Percentiles rank a stretch among this genome's conserved stretches.
phyloP scores from a whole-genome alignment of 129 eudicot species.

The Chrysanthemum seticuspe region DNA sequence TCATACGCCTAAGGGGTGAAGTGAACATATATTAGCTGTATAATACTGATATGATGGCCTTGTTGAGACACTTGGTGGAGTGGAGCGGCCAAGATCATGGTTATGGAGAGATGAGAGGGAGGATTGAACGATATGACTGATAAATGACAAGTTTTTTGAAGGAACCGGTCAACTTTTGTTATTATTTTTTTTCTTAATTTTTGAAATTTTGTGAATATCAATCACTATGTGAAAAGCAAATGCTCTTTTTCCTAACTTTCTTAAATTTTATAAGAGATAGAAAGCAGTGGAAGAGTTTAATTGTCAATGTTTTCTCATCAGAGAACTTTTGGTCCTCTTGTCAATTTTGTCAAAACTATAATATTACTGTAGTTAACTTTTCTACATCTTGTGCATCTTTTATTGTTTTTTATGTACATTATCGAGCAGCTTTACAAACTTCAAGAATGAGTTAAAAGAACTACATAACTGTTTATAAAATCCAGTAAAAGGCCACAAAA shows the following conservation, averaged over 20 bases:
- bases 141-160: background rate
- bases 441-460: background rate
- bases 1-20: background rate
- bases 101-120: conserved; percentile 13
- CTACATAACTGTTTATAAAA: too few relatives aligned
- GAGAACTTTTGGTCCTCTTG: conserved; percentile 12
- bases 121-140: conserved; percentile 5
- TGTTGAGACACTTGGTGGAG: conserved; percentile 15
- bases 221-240: conserved; percentile 20
- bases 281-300: conserved; percentile 9
- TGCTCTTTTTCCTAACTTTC: conserved; percentile 1
- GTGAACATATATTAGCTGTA: background rate
- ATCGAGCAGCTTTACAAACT: background rate
- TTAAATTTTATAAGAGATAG: conserved; percentile 8
- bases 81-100: background rate
- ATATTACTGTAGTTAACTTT: background rate
- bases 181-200: background rate
- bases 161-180: conserved; percentile 8
- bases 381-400: conserved; percentile 14
- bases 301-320: conserved; percentile 14
- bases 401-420: background rate
- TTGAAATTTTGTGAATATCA: conserved; percentile 14
- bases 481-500: too few relatives aligned
- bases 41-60: background rate
- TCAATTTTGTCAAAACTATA: conserved; percentile 23